Evolutionary conservation across 2,329 filamentous ascomycete species (phyloP).

Genomic region (Magnaporthiopsis poae): DNA sequence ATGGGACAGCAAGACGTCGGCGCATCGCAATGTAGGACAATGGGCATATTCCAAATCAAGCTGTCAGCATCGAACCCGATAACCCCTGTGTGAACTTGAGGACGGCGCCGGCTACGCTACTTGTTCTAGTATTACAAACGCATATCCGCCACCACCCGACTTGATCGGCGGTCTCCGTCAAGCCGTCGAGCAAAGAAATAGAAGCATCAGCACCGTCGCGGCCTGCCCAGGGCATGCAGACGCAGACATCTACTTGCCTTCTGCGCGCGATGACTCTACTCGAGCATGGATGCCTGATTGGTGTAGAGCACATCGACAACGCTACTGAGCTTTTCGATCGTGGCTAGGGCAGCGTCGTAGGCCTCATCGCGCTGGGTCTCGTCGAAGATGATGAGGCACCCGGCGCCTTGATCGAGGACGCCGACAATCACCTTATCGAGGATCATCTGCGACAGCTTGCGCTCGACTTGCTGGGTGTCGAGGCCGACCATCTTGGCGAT

Average conservation of each 20-base stretch:
- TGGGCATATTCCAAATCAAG: background rate
- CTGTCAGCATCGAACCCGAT: background rate
- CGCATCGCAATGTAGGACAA: no score
- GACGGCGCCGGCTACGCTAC: background rate
- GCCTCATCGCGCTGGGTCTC: constrained; percentile 87
- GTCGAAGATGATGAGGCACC: constrained; percentile 92
- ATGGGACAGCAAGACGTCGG: no score
- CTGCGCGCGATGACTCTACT: constrained; percentile 44
- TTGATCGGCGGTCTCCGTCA: background rate
- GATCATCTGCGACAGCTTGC: constrained; percentile 98
- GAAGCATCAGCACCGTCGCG: background rate
- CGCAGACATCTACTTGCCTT: background rate
- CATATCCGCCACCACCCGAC: background rate
- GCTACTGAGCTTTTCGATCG: constrained; percentile 92
- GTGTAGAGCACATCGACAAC: constrained; percentile 97
- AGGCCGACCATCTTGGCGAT: constrained; percentile 96
- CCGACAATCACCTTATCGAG: constrained; percentile 97
- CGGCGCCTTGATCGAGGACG: constrained; percentile 92
- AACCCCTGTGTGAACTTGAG: background rate
- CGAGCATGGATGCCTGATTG: constrained; percentile 89
- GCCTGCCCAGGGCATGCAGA: background rate
- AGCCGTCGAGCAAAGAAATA: background rate
- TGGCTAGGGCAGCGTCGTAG: constrained; percentile 87
- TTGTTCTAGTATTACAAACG: background rate
- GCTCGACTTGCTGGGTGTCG: constrained; percentile 91